These are phyloP conservation scores for Tolypocladium cylindrosporum DNA, from an alignment of 2,329 filamentous ascomycete genomes.

Conservation along the genomic window DNA sequence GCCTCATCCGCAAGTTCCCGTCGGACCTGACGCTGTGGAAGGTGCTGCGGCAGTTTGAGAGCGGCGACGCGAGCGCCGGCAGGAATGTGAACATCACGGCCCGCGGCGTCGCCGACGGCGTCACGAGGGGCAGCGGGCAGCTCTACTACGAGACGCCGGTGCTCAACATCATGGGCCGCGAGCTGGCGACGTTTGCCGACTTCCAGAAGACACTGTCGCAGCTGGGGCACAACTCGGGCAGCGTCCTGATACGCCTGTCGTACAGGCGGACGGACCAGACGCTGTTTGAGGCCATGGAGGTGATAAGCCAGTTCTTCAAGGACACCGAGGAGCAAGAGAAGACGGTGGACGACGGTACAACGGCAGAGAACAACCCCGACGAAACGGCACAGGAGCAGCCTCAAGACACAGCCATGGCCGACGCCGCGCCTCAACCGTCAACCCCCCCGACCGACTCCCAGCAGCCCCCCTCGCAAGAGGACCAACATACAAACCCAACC, in stretches of 20 bases:
- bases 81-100: constrained; percentile 72
- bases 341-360: constrained; percentile 4
- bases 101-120: constrained; percentile 58
- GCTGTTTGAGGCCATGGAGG: constrained; percentile 72
- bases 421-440: constrained; percentile 6
- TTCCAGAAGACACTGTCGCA: constrained; percentile 84
- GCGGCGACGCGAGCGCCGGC: constrained; percentile 51
- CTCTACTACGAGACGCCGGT: constrained; percentile 83
- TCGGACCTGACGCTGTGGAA: constrained; percentile 86
- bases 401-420: constrained; percentile 14
- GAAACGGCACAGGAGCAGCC: constrained; percentile 4
- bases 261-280: constrained; percentile 71
- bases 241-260: constrained; percentile 64
- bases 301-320: constrained; percentile 70
- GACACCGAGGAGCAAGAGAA: constrained; percentile 26
- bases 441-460: neutral
- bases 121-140: constrained; percentile 53
- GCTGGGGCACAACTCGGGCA: constrained; percentile 78
- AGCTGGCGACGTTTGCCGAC: constrained; percentile 66
- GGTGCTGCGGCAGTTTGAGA: constrained; percentile 82
- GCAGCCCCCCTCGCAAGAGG: neutral
- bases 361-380: constrained; percentile 3
- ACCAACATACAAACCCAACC: constrained; percentile 2
- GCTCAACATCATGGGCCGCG: constrained; percentile 72
- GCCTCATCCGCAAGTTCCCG: constrained; percentile 75